These are phyloP conservation scores for Jacaranda copaia DNA, from an alignment of 257 asterid species.

Conservation along the genomic window DNA sequence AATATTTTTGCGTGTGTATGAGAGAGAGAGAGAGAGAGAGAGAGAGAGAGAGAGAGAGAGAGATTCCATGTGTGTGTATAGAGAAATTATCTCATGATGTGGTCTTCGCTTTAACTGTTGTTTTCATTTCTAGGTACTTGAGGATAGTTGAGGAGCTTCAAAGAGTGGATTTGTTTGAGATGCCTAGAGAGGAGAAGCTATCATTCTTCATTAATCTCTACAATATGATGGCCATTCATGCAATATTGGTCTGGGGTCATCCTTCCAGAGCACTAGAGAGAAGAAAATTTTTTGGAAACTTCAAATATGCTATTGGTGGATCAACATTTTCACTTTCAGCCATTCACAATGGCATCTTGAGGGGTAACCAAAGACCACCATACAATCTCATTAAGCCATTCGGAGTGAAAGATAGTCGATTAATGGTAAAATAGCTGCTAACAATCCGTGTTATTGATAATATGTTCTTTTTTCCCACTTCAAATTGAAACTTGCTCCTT, in stretches of 20 bases:
- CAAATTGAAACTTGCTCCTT: background rate
- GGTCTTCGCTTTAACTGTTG: slow-evolving; percentile 9
- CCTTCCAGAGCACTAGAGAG: slow-evolving; percentile 80
- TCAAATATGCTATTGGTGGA: slow-evolving; percentile 94
- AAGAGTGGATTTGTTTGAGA: slow-evolving; percentile 67
- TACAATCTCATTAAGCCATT: slow-evolving; percentile 83
- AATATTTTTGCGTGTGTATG: background rate
- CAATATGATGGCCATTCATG: slow-evolving; percentile 82
- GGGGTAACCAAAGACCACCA: slow-evolving; percentile 94
- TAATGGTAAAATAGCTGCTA: slow-evolving; percentile 53
- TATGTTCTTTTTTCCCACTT: background rate
- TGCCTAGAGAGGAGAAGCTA: slow-evolving; percentile 87
- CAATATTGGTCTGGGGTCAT: slow-evolving; percentile 75
- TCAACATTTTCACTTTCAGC: slow-evolving; percentile 84
- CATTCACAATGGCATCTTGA: slow-evolving; percentile 78
- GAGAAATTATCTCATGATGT: slow-evolving; percentile 15
- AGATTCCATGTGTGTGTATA: too few species aligned
- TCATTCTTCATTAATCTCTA: slow-evolving; percentile 85
- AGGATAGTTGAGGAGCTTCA: slow-evolving; percentile 90
- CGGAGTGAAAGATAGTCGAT: slow-evolving; percentile 65
- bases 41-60: too few species aligned
- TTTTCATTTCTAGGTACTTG: slow-evolving; percentile 62
- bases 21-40: too few species aligned
- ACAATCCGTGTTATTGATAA: background rate
- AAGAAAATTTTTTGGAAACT: slow-evolving; percentile 76